A percentile compares a stretch with the other conserved stretches of the same genome.
Evolutionary conservation across 2,329 filamentous ascomycete genomes (phyloP).

Genomic region (Diaporthe vaccinii): DNA sequence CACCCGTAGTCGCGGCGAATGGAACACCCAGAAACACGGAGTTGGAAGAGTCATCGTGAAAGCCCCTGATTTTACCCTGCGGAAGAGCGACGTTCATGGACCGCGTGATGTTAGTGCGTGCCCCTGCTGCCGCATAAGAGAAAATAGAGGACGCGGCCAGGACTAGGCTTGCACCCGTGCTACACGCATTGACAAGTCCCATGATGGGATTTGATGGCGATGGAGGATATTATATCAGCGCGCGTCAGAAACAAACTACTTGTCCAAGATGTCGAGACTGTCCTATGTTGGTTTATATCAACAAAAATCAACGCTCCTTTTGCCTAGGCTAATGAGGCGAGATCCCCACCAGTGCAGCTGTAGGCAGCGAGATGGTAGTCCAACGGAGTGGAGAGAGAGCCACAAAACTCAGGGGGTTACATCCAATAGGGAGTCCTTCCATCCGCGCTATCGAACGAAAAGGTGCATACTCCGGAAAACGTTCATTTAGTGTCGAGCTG

Average conservation of each 20-base stretch:
- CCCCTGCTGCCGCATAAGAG: neutral
- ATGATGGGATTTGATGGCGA: neutral
- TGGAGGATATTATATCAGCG: neutral
- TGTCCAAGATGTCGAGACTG: neutral
- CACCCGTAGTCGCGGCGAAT: constrained; percentile 55
- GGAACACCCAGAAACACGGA: constrained; percentile 55
- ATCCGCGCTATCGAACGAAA: constrained; percentile 19
- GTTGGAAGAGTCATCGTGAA: constrained; percentile 3
- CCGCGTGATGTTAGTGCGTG: neutral
- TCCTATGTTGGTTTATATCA: neutral
- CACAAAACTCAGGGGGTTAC: constrained; percentile 1
- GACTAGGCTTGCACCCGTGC: neutral
- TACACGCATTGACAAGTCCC: neutral
- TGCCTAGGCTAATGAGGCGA: neutral
- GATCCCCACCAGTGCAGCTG: neutral
- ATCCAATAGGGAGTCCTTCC: constrained; percentile 3
- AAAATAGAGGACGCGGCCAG: constrained; percentile 1
- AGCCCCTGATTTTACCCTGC: neutral
- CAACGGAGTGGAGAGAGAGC: neutral
- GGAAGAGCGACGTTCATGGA: neutral
- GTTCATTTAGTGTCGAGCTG: neutral
- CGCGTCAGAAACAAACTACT: neutral
- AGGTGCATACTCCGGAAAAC: neutral
- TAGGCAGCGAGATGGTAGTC: too few species aligned
- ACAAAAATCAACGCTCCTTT: neutral